Base-by-base conservation (phyloP, 148 eudicot genomes). In the Cornus kousa region DNA sequence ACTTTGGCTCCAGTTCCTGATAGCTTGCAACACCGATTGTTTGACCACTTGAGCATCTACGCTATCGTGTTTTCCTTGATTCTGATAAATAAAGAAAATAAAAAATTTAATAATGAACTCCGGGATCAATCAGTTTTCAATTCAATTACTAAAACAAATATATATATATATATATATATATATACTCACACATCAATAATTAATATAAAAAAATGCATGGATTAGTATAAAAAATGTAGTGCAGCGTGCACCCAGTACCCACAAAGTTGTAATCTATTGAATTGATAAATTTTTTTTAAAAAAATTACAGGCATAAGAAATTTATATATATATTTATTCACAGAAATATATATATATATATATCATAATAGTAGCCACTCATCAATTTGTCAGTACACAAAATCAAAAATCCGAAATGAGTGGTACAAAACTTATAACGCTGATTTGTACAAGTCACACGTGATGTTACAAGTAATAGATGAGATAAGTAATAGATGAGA, bases 21-120 rank as follows among this genome's bases (percentile, higher is more conserved):
- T 85, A 32, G 85, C 87, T 72, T 85, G 77, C 68, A 73, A 2
- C 9, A 91, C 87, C 43, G 90, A 90, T 81, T 86, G 89, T 79
- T 81, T 81, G 48, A 91, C 90, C 77, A 77, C 79, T 74, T 87
- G 82, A 0, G 86, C 89, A 77, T 89, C 92, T 66, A 91, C 74
- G 82, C 39, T 86, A 19, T 87, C 86, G 13, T 43, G 81, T 76
- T 83, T 71, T 71, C 80, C 90, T 62, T 83, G 85, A 39, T 77
- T 79, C 88, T 85, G 80, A 12, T 3, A 53, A 53, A 11, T 1
- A 12, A 53, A 53, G 4, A 50, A 50, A 6, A 39, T 4, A 39
- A 81, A 76, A 66, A 43, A 1, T 28, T 28, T 28, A 28, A 28
- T 28, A 28, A 28, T 28, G 28, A 28, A 28, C 28, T 28, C 28